Base-by-base conservation (phyloP, 2,329 filamentous ascomycete genomes). In the Curvularia sp. region DNA sequence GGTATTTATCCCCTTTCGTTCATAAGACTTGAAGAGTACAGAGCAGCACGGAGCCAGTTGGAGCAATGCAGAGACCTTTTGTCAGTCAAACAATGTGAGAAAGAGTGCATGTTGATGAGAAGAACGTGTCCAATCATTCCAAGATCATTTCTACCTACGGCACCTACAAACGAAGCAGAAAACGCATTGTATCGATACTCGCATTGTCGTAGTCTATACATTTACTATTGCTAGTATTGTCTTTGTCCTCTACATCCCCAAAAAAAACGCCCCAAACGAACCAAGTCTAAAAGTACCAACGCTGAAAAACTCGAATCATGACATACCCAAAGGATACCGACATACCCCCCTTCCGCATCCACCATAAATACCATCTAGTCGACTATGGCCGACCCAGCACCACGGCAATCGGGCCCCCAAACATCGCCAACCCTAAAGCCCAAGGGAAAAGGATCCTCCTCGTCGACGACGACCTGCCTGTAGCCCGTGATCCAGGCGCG, bases 401-500 rank as follows among this genome's bases (percentile, higher is more conserved):
- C 34, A 39, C 47, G 34, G 12, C 47, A 49, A 5, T 46, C 23
- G 10, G 50, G 42, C 2, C 53, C 53, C 70, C 68, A 70, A 15
- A 60, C 55, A 51, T 78, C 77, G 0, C 74, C 75, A 2, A 79
- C 73, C 34, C 75, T 61, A 62, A 83, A 80, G 4, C 59, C 59
- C 18, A 49, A n/a, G 2, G 79, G 80, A 56, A 80, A 82, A 0
- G 80, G 80, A 64, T 82, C 80, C 0, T 72, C 72, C 1, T 78
- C 74, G 55, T 82, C 80, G 10, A 82, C 60, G n/a, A 80, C 70
- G 2, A 78, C 68, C 51, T 81, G 75, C 60, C 80, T 80, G 59
- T 76, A 79, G 23, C 78, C 73, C 0, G 80, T 81, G 46, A 82
- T 79, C 80, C 81, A 82, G 2, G 75, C 80, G 19, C 78, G 68